Conservation (phyloP, 768 basidiomycete species). For the Macrolepiota albuminosa region DNA sequence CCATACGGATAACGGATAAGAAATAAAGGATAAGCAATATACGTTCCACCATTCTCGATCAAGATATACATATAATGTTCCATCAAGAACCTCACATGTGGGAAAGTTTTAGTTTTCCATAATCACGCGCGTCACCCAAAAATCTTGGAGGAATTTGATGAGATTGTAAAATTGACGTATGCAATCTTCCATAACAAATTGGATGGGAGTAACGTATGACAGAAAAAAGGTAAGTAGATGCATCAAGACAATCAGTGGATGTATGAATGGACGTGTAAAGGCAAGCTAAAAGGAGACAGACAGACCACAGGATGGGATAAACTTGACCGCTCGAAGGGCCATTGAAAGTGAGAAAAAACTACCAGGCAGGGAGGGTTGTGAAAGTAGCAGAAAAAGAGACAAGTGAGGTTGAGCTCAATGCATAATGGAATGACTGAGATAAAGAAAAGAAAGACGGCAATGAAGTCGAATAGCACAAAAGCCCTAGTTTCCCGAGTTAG, state of each 20-base stretch:
- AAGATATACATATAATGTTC: too few species aligned
- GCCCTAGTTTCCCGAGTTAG: slow-evolving; percentile 28
- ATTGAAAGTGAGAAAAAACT: slow-evolving; percentile 1
- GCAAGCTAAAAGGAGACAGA: neutral
- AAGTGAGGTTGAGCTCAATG: slow-evolving; percentile 1
- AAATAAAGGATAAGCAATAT: too few species aligned
- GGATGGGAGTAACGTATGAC: slow-evolving; percentile 10
- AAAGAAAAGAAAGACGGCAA: neutral
- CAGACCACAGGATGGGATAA: neutral
- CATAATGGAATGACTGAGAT: slow-evolving; percentile 1
- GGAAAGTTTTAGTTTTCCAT: neutral
- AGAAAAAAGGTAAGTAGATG: slow-evolving; percentile 12
- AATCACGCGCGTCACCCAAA: neutral
- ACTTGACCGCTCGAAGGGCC: neutral
- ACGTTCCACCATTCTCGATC: too few species aligned
- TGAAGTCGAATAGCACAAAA: slow-evolving; percentile 6
- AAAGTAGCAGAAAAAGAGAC: neutral
- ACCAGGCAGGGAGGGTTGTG: neutral
- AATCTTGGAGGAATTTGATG: neutral
- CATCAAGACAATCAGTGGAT: slow-evolving; percentile 11
- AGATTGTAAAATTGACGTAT: slow-evolving; percentile 11
- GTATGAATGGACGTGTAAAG: neutral
- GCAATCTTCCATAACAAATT: slow-evolving; percentile 15
- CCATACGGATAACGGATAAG: too few species aligned
- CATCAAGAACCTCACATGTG: too few species aligned